Evolutionary conservation across 164 flowering plant species (phyloP).

Genomic region (Santalum album): DNA sequence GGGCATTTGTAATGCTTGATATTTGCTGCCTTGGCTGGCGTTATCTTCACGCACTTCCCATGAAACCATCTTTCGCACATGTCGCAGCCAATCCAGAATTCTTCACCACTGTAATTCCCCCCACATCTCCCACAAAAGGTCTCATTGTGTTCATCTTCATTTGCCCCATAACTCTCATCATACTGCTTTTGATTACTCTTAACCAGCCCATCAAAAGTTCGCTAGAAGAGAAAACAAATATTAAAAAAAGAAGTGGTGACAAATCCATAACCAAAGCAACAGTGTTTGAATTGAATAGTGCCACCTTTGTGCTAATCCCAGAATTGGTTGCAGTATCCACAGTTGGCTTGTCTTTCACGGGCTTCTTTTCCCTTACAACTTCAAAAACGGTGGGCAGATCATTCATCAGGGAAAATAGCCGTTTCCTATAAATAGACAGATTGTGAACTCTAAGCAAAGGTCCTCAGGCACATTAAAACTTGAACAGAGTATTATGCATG

Average conservation of each 20-base stretch:
- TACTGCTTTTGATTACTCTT: constrained; percentile 18
- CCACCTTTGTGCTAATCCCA: background rate
- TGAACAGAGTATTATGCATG: no score
- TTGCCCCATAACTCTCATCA: constrained; percentile 27
- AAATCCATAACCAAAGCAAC: background rate
- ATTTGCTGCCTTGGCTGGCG: constrained; percentile 43
- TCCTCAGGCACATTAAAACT: no score
- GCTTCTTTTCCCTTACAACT: background rate
- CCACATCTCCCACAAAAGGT: constrained; percentile 48
- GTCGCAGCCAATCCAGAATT: constrained; percentile 51
- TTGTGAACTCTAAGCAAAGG: no score
- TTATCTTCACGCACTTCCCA: constrained; percentile 47
- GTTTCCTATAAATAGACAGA: background rate
- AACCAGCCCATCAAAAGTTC: constrained; percentile 26
- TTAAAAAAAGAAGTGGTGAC: no score
- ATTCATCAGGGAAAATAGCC: background rate
- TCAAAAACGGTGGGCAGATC: constrained; percentile 4
- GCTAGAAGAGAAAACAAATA: constrained; percentile 14
- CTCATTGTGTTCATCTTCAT: constrained; percentile 42
- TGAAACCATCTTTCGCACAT: constrained; percentile 46
- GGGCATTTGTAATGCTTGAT: constrained; percentile 51
- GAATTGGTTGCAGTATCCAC: background rate
- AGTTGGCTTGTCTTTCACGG: background rate
- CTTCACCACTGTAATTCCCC: constrained; percentile 31
- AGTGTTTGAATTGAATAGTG: background rate